Evolutionary conservation across 352 stramenopile genomes (phyloP).

Genomic region (Phytopythium boreale): DNA sequence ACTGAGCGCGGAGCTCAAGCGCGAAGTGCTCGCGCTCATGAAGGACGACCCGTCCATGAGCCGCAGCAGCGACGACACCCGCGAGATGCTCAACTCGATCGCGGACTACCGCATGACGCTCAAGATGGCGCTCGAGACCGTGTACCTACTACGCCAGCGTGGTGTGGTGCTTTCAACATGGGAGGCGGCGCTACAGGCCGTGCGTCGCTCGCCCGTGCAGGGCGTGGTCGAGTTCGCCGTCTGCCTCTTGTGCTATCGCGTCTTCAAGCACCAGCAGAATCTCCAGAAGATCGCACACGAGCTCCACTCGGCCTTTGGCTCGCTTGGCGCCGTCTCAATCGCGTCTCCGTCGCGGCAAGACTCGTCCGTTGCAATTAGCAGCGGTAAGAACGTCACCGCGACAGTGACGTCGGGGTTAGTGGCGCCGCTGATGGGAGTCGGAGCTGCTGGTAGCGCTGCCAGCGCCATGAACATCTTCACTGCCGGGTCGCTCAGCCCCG

Average conservation of each 20-base stretch:
- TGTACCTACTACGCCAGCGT: constrained; percentile 64
- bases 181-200: constrained; percentile 50
- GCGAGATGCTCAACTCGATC: constrained; percentile 29
- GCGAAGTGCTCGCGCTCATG: constrained; percentile 38
- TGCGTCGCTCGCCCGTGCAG: constrained; percentile 28
- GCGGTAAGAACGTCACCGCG: neutral
- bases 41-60: constrained; percentile 10
- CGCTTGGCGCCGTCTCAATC: neutral
- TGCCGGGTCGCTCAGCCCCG: constrained; percentile 3
- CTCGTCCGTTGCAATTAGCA: neutral
- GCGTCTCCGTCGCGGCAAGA: neutral
- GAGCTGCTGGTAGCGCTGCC: neutral
- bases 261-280: constrained; percentile 70
- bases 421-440: neutral
- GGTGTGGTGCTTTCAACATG: constrained; percentile 46
- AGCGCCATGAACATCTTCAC: neutral
- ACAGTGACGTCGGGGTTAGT: neutral
- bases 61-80: constrained; percentile 13
- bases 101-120: constrained; percentile 72
- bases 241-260: constrained; percentile 70
- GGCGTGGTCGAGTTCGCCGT: constrained; percentile 54
- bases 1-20: constrained; percentile 30
- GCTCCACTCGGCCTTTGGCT: constrained; percentile 20
- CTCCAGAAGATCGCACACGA: constrained; percentile 45
- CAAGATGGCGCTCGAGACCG: constrained; percentile 72